Base-by-base conservation (phyloP, 352 stramenopile species). In the Phytopythium cucurbitacearum region DNA sequence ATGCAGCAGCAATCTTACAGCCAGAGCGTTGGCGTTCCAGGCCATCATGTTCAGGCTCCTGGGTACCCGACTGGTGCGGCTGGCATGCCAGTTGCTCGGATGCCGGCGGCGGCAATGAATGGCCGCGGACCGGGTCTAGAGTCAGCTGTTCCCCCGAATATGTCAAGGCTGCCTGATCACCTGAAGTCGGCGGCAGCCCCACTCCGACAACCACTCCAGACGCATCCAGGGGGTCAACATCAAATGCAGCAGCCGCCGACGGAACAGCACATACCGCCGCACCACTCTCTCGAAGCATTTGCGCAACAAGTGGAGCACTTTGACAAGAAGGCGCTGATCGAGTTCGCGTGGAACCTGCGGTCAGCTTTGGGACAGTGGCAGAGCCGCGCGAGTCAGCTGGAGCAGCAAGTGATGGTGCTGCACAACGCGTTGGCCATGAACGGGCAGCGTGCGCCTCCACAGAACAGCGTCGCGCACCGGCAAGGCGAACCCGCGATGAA, bases 261-360 rank as follows among this genome's bases (percentile, higher is more conserved):
- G 9, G 42, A 58, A 11, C 52, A 75, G 16, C 59, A 70, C 9
- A 65, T 76, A 7, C 54, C 54, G 5, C 70, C 73, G 40, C 54
- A 65, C 6, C 46, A 59, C 13, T 79, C 57, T 38, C 69, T 82
- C n/a, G 61, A 76, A 16, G 82, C 88, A 36, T 92, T 92, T 60
- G 71, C 67, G 11, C 65, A 62, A 5, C 82, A 89, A 51, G 75
- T 89, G 4, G 73, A 89, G 53, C 82, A 86, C 36, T 71, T 87
- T 11, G 76, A 87, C 48, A 78, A 82, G 37, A 74, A 65, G 16
- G 65, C 71, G 7, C 57, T 92, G 4, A 73, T 92, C n/a, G 80
- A 90, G 39, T 58, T 91, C 11, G 50, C 89, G 28, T 91, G 80
- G 82, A 92, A 76, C 40, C 79, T 91, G 59, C 64, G 77, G 33